phyloP scores from a whole-genome alignment of 345 rosid genomes.

The Luvunga scandens region DNA sequence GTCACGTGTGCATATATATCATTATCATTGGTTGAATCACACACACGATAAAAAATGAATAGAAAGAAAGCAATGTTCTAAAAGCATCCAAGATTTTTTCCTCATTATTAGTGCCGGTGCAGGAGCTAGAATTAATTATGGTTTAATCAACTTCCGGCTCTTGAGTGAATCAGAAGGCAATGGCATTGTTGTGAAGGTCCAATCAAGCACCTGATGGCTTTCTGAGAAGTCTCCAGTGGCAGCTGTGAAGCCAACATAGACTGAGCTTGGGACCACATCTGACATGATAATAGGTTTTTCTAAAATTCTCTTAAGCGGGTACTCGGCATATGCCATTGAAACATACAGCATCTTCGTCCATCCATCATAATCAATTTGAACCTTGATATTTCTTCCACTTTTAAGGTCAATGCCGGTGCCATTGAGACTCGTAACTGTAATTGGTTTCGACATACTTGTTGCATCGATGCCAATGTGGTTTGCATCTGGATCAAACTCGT shows the following conservation, averaged over 20 bases:
- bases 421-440: conserved; percentile 19
- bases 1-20: too few species aligned
- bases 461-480: conserved; percentile 37
- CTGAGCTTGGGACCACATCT: conserved; percentile 22
- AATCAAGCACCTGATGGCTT: too few species aligned
- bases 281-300: conserved; percentile 29
- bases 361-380: conserved; percentile 27
- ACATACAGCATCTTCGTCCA: conserved; percentile 16
- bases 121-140: too few species aligned
- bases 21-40: too few species aligned
- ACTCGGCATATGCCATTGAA: conserved; percentile 28
- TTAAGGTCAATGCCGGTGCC: conserved; percentile 32
- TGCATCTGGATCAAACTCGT: conserved; percentile 36
- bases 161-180: too few species aligned
- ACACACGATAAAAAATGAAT: too few species aligned
- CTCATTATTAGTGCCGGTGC: too few species aligned
- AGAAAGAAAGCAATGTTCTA: too few species aligned
- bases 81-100: too few species aligned
- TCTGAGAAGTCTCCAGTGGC: conserved; percentile 24
- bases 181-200: too few species aligned
- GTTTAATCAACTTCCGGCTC: too few species aligned
- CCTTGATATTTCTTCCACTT: conserved; percentile 32
- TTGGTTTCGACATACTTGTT: conserved; percentile 10
- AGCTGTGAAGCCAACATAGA: conserved; percentile 40
- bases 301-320: conserved; percentile 19